Base-by-base conservation (phyloP, 225 moss, liverwort and hornwort species). In the Thuidium tamariscinum region DNA sequence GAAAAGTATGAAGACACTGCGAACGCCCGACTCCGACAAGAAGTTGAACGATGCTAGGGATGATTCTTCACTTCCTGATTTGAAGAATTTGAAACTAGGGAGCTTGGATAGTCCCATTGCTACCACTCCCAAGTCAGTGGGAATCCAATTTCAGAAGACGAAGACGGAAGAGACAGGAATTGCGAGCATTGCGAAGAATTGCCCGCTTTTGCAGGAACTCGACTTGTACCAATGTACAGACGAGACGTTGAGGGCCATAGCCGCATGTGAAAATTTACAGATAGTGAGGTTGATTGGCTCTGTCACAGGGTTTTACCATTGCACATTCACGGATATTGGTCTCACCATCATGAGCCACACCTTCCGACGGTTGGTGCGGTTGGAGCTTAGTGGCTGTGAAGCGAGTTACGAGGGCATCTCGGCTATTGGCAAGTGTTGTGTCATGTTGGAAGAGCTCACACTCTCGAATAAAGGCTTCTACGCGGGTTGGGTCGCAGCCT, bases 181-280 rank as follows among this genome's bases (percentile, higher is more conserved):
- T 69, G 92, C 93, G 59, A 95, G 92, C 39, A 92, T 98, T 62
- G 97, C 92, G 5, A 91, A 90, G 85, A 95, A 91, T 51, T 98
- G 97, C 42, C 94, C 94, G 37, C 77, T 94, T 59, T 83, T 98
- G 69, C 96, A 96, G 87, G 97, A 98, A 62, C 93, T 98, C 66
- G 95, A 96, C 60, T 89, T 98, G 84, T 92, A 95, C 80, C 97
- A 98, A 86, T 98, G 97, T 73, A 95, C 96, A n/a, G 96, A 98
- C 81, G 97, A 96, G 90, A 98, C 97, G 19, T 84, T 98, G 39
- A 84, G 94, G 78, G 94, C 97, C 51, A 84, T 98, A 67, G 93
- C 94, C 12, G 94, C 94, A 9, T 98, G 95, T 88, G 94, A 82
- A 59, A 96, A 98, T 88, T 73, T 98, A 11, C 96, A 98, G 89